phyloP scores from a whole-genome alignment of 305 asterid species.

The Ilex paraguariensis region DNA sequence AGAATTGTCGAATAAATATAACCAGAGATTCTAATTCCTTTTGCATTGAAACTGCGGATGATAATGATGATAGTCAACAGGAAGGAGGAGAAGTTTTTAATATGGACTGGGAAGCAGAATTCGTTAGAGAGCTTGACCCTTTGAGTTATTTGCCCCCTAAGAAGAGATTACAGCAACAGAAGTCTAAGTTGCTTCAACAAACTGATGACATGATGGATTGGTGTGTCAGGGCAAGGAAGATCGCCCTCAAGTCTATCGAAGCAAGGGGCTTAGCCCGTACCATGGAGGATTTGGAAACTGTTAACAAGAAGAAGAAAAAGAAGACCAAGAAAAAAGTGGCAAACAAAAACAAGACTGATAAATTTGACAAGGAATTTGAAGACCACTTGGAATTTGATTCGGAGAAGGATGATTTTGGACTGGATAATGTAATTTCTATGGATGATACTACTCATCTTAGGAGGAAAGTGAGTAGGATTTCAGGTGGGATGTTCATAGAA shows the following conservation, averaged over 20 bases:
- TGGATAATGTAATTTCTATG: constrained; percentile 16
- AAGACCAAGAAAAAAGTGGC: constrained; percentile 36
- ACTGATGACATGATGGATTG: constrained; percentile 60
- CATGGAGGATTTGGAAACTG: constrained; percentile 46
- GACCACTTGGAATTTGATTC: constrained; percentile 35
- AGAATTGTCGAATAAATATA: too few relatives aligned
- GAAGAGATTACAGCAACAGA: constrained; percentile 40
- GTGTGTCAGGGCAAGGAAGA: constrained; percentile 92
- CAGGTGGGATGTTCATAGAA: constrained; percentile 74
- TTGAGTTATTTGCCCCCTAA: constrained; percentile 24
- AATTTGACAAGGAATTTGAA: constrained; percentile 6
- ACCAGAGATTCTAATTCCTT: not conserved
- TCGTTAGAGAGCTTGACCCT: constrained; percentile 51
- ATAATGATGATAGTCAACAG: constrained; percentile 14
- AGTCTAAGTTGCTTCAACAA: constrained; percentile 47
- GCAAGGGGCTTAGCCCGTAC: constrained; percentile 64
- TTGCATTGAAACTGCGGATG: constrained; percentile 23
- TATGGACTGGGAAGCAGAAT: constrained; percentile 67
- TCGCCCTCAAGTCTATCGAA: constrained; percentile 83
- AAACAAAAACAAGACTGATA: constrained; percentile 26
- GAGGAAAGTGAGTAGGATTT: constrained; percentile 46
- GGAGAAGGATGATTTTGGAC: constrained; percentile 22
- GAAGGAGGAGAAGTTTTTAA: constrained; percentile 13
- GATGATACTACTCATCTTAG: constrained; percentile 37
- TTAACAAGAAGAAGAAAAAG: constrained; percentile 39